These are phyloP conservation scores for Solanum medicagineum DNA, from an alignment of 257 asterid genomes.

Conservation along the genomic window DNA sequence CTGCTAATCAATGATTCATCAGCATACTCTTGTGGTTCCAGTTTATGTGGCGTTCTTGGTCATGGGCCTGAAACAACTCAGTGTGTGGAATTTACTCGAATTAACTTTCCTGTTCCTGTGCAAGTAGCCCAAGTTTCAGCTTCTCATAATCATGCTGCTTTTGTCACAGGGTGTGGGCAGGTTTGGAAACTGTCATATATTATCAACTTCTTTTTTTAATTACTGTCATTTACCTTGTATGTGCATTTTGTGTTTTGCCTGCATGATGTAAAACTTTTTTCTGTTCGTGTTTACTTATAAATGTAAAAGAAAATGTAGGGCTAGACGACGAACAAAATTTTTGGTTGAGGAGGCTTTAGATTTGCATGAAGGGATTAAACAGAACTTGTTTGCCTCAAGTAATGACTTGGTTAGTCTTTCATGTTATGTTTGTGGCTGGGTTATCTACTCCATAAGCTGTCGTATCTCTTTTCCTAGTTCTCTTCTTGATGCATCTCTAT, in stretches of 20 bases:
- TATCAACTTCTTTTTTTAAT: background rate
- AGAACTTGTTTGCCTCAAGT: background rate
- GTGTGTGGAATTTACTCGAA: conserved; percentile 54
- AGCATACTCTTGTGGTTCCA: conserved; percentile 79
- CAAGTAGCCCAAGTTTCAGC: conserved; percentile 69
- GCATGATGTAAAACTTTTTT: background rate
- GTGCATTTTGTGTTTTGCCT: background rate
- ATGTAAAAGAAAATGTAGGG: background rate
- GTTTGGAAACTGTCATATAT: conserved; percentile 15
- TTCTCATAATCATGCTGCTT: conserved; percentile 83
- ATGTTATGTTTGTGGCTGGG: background rate
- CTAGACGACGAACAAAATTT: background rate
- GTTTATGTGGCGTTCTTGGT: conserved; percentile 88
- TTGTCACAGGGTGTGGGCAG: conserved; percentile 67
- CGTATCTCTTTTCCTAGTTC: background rate
- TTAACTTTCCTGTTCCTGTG: conserved; percentile 44
- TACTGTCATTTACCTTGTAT: background rate
- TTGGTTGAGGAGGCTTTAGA: background rate
- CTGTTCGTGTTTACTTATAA: background rate
- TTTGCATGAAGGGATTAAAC: background rate
- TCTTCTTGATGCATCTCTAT: background rate
- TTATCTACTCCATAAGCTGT: background rate
- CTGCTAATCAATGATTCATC: conserved; percentile 50
- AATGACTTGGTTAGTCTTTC: background rate
- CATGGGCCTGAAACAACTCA: conserved; percentile 78